Percentiles rank a stretch among this genome's conserved stretches.
phyloP scores from a whole-genome alignment of 805 yeast species.

The Danielozyma ontarioensis region DNA sequence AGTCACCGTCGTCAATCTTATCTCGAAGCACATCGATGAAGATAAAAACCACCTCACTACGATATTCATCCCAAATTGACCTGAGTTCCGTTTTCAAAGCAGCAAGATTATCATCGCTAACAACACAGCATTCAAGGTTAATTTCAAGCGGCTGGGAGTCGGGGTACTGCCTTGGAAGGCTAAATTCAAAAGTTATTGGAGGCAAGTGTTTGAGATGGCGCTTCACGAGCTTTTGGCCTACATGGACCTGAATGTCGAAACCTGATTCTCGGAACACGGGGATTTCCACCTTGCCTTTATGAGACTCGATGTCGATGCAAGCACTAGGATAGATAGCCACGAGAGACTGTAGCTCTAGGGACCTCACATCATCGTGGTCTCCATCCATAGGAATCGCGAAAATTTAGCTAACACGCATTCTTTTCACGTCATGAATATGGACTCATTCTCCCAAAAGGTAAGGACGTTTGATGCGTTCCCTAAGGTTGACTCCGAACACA shows the following conservation, averaged over 20 bases:
- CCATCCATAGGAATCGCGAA: neutral
- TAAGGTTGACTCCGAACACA: constrained; percentile 46
- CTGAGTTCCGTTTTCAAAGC: too few relatives aligned
- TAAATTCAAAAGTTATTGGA: constrained; percentile 20
- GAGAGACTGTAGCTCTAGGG: constrained; percentile 38
- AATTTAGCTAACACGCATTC: too few relatives aligned
- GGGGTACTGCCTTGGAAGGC: constrained; percentile 34
- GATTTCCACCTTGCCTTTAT: constrained; percentile 21
- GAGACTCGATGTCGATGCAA: constrained; percentile 3
- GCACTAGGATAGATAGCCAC: constrained; percentile 38
- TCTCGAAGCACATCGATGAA: constrained; percentile 1
- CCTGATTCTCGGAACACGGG: too few relatives aligned
- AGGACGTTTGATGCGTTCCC: constrained; percentile 45
- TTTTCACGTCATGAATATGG: too few relatives aligned
- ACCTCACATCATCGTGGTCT: constrained; percentile 13
- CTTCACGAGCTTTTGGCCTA: constrained; percentile 9
- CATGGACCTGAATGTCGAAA: too few relatives aligned
- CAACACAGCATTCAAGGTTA: constrained; percentile 23
- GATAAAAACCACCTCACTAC: too few relatives aligned
- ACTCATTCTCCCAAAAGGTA: constrained; percentile 32
- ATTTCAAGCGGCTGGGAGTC: constrained; percentile 19
- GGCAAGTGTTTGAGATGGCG: constrained; percentile 32
- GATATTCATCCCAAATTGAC: constrained; percentile 6
- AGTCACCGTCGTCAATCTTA: neutral
- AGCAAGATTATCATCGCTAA: constrained; percentile 12